A percentile compares a stretch with the other conserved stretches of the same genome.
Conservation (phyloP, 768 basidiomycete genomes). For the Boletus patriciae region DNA sequence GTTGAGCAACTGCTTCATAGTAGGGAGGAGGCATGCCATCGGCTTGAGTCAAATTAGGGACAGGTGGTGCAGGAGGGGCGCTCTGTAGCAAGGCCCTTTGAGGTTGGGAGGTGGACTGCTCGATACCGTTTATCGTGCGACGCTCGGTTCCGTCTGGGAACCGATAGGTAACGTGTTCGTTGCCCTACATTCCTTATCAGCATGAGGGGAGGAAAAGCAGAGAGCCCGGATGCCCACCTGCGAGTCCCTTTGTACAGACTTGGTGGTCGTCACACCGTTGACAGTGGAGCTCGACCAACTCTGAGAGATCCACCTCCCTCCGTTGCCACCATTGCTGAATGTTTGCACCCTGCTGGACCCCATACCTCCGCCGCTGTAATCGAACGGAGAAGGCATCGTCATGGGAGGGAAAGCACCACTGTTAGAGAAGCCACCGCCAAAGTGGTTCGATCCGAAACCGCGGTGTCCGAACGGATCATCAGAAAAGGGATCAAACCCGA, state of each 20-base stretch:
- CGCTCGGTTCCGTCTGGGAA: conserved; percentile 67
- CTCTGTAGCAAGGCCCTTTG: conserved; percentile 12
- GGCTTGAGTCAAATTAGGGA: background rate
- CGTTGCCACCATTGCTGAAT: conserved; percentile 9
- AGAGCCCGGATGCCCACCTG: conserved; percentile 44
- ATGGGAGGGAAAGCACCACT: conserved; percentile 5
- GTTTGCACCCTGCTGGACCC: conserved; percentile 12
- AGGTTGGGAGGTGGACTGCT: conserved; percentile 32
- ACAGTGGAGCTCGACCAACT: conserved; percentile 55
- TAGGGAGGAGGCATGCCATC: conserved; percentile 21
- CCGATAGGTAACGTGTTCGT: conserved; percentile 67
- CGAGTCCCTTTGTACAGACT: conserved; percentile 54
- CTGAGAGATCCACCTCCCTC: conserved; percentile 48
- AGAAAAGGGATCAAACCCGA: conserved; percentile 38
- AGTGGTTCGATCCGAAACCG: conserved; percentile 15
- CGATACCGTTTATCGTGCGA: conserved; percentile 67
- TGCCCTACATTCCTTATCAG: conserved; percentile 50
- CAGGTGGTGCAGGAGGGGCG: conserved; percentile 1
- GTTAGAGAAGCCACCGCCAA: conserved; percentile 15
- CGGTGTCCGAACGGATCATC: conserved; percentile 19
- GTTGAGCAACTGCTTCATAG: conserved; percentile 14
- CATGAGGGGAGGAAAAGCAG: background rate
- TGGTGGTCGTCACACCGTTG: conserved; percentile 67
- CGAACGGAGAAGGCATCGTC: conserved; percentile 10
- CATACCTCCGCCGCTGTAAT: conserved; percentile 17